Evolutionary conservation across 768 basidiomycete species (phyloP), one percentile per base, ranked within the genome.

Genomic region (Trametes punicea): DNA sequence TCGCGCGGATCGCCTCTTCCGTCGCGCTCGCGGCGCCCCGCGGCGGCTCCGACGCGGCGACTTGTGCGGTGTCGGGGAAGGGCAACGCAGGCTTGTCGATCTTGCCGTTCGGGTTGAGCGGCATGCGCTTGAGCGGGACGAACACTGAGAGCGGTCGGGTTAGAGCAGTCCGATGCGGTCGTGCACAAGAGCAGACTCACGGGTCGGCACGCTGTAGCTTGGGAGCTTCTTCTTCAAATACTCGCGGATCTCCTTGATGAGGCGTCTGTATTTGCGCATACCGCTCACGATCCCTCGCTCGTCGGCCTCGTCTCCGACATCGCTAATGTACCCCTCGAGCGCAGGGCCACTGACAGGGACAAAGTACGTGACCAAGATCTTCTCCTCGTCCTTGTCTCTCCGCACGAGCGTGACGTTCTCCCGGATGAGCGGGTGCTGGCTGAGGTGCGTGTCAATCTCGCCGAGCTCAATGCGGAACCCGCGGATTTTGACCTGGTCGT

Each of bases 401-500:
- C 96, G 77, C 40, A 99, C 95, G 34, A 98, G 81, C 2, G 97
- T 98, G 49, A 99, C 95, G 69, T 99, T 99, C 74, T 98, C 97
- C n/a, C 96, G 78, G 2, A 99, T 84, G 18, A 93, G 81, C 7
- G 92, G 88, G 68, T 98, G 95, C 65, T 94, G 87, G 64, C 89
- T 90, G 54, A 99, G 83, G 73, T 96, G 87, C 0, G 91, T 97
- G 69, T 99, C 97, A 62, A 99, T 97, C 71, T 99, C 97, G 15
- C 95, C 95, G 6, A 98, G 81, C 70, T 99, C 97, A 66, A 99
- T 98, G 23, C 97, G 81, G 85, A 99, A 99, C 2, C 97, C 97
- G 51, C 97, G 90, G 71, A 99, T 98, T 75, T 99, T 98, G 74
- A 99, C 92, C 68, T 99, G 97, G 68, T 98, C 96, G 68, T 99